A percentile compares a stretch with the other conserved stretches of the same genome.
These are phyloP conservation scores for Stereum hirsutum DNA, from an alignment of 1,284 basidiomycete genomes.

Conservation along the genomic window DNA sequence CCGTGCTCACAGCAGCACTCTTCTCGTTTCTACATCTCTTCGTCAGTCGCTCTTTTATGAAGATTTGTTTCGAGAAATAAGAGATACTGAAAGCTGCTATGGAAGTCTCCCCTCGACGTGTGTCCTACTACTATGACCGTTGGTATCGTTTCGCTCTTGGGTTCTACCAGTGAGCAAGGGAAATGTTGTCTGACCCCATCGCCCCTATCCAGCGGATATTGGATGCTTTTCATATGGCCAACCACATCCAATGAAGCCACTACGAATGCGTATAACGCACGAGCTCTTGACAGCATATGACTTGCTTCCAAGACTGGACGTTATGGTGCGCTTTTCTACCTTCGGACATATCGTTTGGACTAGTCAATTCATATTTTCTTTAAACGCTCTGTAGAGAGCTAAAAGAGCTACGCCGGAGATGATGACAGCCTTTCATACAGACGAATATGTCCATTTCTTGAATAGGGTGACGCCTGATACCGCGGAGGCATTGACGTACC, in stretches of 20 bases:
- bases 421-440: conserved; percentile 94
- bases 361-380: background rate
- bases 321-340: conserved; percentile 50
- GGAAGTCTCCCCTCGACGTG: conserved; percentile 46
- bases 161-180: background rate
- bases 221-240: conserved; percentile 83
- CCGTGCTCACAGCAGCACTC: too few species aligned
- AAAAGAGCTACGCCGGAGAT: conserved; percentile 73
- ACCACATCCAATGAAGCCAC: conserved; percentile 93
- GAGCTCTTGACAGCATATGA: conserved; percentile 88
- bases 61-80: background rate
- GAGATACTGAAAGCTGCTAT: background rate
- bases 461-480: conserved; percentile 85
- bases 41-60: too few species aligned
- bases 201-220: conserved; percentile 49
- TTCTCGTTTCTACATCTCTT: too few species aligned
- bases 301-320: conserved; percentile 86
- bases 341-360: background rate
- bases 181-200: background rate
- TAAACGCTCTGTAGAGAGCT: conserved; percentile 67
- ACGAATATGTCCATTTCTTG: conserved; percentile 95
- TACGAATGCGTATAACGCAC: conserved; percentile 88
- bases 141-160: conserved; percentile 9
- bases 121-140: conserved; percentile 60
- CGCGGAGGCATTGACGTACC: conserved; percentile 73